These are phyloP conservation scores for Metschnikowia borealis DNA, from an alignment of 805 yeast species.

Conservation along the genomic window DNA sequence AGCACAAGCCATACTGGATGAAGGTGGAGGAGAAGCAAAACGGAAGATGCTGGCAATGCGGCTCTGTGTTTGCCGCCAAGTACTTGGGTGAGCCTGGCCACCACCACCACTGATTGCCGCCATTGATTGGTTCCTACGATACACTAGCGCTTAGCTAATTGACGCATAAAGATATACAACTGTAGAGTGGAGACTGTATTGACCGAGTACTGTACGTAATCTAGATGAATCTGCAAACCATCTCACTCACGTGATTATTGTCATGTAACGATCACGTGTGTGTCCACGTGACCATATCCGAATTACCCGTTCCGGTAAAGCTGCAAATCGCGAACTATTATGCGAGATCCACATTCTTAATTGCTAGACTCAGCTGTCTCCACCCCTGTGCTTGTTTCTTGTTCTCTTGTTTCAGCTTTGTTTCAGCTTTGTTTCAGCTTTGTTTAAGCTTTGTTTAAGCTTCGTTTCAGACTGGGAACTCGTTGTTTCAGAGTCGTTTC, in stretches of 20 bases:
- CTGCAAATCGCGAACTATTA: conserved; percentile 1
- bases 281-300: not conserved
- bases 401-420: too few relatives aligned
- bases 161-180: conserved; percentile 7
- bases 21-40: conserved; percentile 77
- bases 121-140: conserved; percentile 23
- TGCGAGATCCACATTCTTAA: not conserved
- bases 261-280: too few relatives aligned
- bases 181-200: not conserved
- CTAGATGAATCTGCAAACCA: too few relatives aligned
- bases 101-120: conserved; percentile 48
- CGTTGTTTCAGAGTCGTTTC: too few relatives aligned
- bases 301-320: conserved; percentile 2
- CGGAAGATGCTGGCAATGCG: conserved; percentile 98
- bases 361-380: too few relatives aligned
- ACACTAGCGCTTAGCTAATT: not conserved
- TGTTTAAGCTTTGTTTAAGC: too few relatives aligned
- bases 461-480: too few relatives aligned
- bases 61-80: conserved; percentile 87
- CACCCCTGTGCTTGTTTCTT: not conserved
- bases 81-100: conserved; percentile 78
- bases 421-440: too few relatives aligned
- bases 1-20: conserved; percentile 90
- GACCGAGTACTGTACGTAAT: not conserved
- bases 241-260: too few relatives aligned